phyloP scores from a whole-genome alignment of 2,329 filamentous ascomycete species.

The Hypoxylon sp. region DNA sequence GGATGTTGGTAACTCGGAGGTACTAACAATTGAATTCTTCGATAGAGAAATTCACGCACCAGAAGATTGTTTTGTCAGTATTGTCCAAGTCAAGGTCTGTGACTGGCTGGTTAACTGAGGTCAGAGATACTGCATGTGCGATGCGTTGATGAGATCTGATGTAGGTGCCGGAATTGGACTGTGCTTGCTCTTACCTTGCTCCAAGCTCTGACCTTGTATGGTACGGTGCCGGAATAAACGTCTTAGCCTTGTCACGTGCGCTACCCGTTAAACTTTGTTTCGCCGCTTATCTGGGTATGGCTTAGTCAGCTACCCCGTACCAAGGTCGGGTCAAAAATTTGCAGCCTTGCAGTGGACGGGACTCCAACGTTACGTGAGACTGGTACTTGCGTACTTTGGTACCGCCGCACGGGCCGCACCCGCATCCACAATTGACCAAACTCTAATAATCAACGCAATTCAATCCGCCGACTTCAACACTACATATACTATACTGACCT shows the following conservation, averaged over 20 bases:
- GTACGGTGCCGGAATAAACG: conserved; percentile 10
- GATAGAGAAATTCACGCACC: neutral
- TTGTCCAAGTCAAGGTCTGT: neutral
- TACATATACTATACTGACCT: neutral
- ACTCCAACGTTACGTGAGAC: neutral
- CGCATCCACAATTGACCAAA: neutral
- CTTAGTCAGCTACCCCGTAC: neutral
- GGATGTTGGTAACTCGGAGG: neutral
- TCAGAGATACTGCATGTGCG: conserved; percentile 5
- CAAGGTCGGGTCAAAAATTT: neutral
- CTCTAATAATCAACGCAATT: neutral
- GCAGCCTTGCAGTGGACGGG: neutral
- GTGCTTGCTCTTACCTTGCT: conserved; percentile 14
- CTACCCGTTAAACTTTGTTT: neutral
- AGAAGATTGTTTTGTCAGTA: neutral
- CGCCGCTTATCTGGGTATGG: neutral
- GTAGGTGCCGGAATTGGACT: conserved; percentile 4
- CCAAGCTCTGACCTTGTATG: conserved; percentile 29
- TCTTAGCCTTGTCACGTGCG: conserved; percentile 18
- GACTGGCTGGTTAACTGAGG: neutral
- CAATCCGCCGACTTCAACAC: too few relatives aligned
- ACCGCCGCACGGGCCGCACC: neutral
- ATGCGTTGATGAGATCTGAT: conserved; percentile 14
- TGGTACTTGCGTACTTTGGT: neutral
- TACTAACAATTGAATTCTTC: conserved; percentile 17